Base-by-base conservation (phyloP, 2,329 filamentous ascomycete genomes). In the Cytospora paraplurivora region DNA sequence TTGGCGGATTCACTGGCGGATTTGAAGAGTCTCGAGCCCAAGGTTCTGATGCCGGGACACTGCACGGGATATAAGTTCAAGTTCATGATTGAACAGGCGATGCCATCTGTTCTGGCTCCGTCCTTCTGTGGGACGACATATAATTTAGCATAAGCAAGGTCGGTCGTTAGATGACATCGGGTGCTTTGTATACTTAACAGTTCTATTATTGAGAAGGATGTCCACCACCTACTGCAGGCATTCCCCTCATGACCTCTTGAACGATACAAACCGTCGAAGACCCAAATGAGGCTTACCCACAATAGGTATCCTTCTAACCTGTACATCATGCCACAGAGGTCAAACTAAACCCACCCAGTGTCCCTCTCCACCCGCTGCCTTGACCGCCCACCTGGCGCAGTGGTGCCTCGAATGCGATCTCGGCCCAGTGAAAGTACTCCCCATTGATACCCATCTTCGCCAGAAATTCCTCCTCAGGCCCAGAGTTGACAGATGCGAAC, bases 41-140 rank as follows among this genome's bases (percentile, higher is more conserved):
- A 77, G 13, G 73, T 85, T 0, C 69, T 85, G 4, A 75, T 85
- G 69, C 81, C 83, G 0, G 83, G 82, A 0, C 83, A 85, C 69
- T 85, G 82, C 67, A 81, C 82, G 0, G 82, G 82, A 7, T 86
- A 82, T 82, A 75, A 81, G 66, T 82, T 81, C 41, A 84, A 84
- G 69, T 79, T 79, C 66, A 76, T 76, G 51, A 82, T 84, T 65
- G 81, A 84, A 70, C 79, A 76, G 64, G 72, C 76, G 44, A 81
- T 84, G 77, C 79, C 80, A 0, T 81, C 81, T 2, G 72, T 73
- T 3, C 68, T 84, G 64, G 80, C 81, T 8, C 82, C 82, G 34
- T 79, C 78, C 27, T 81, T 81, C 13, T 81, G 82, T 15, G 82
- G 82, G 3, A 78, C 77, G 21, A 81, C 69, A 54, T 75, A 73